A percentile compares a stretch with the other conserved stretches of the same genome.
phyloP scores from a whole-genome alignment of 2,329 filamentous ascomycete genomes.

The Ophiostoma quercus region DNA sequence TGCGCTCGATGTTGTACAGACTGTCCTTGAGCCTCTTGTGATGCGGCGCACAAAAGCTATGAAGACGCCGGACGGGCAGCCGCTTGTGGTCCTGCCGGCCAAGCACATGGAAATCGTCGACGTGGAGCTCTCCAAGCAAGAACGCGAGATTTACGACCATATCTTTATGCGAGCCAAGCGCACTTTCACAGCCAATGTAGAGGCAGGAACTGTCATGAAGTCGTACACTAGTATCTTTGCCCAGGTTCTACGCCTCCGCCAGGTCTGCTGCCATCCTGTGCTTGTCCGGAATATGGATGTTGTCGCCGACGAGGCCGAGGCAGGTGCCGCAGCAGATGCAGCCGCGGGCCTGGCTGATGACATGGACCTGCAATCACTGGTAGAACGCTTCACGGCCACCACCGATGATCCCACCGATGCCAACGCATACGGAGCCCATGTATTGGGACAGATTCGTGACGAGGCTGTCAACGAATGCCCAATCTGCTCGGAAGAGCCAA shows the following conservation, averaged over 20 bases:
- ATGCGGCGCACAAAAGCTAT: constrained; percentile 95
- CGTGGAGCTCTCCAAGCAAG: constrained; percentile 76
- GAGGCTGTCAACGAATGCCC: constrained; percentile 88
- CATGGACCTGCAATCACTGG: constrained; percentile 86
- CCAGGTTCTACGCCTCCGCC: constrained; percentile 85
- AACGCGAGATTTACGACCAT: constrained; percentile 87
- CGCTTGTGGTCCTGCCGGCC: constrained; percentile 72
- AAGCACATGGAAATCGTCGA: constrained; percentile 81
- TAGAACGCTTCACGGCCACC: constrained; percentile 72
- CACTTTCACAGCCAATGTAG: constrained; percentile 79
- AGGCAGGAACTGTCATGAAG: constrained; percentile 88
- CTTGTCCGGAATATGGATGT: constrained; percentile 80
- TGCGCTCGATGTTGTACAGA: constrained; percentile 93
- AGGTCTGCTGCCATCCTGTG: constrained; percentile 89
- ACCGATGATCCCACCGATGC: constrained; percentile 58
- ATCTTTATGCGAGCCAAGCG: constrained; percentile 78
- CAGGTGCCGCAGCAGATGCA: constrained; percentile 69
- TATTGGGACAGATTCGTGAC: constrained; percentile 83
- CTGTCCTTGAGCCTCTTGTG: constrained; percentile 91
- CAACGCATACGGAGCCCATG: constrained; percentile 76
- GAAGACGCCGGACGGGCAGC: constrained; percentile 78
- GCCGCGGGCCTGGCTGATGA: constrained; percentile 82
- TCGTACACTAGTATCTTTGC: constrained; percentile 97
- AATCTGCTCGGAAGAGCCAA: constrained; percentile 90
- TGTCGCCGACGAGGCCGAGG: constrained; percentile 82